These are phyloP conservation scores for Mycena venus DNA, from an alignment of 768 basidiomycete species.

Conservation along the genomic window DNA sequence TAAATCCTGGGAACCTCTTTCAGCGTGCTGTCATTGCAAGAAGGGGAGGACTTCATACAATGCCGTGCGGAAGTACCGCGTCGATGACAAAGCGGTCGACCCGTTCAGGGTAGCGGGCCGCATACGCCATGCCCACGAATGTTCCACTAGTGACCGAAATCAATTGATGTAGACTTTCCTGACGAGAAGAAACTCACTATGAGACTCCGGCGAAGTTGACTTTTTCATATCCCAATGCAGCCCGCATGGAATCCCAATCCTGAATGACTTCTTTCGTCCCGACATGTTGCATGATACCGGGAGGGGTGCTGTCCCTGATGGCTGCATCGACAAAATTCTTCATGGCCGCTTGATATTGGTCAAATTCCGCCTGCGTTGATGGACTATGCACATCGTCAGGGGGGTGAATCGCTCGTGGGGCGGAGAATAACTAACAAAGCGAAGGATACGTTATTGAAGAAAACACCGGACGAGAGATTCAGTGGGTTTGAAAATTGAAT, in stretches of 20 bases:
- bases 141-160: background rate
- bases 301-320: conserved; percentile 23
- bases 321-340: conserved; percentile 17
- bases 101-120: background rate
- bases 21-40: too few relatives aligned
- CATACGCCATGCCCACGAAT: background rate
- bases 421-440: background rate
- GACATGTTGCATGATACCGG: conserved; percentile 29
- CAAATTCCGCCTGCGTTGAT: conserved; percentile 21
- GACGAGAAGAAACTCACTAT: background rate
- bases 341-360: conserved; percentile 20
- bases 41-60: background rate
- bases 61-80: background rate
- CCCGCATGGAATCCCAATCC: conserved; percentile 32
- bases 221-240: conserved; percentile 28
- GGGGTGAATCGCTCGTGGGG: background rate
- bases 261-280: conserved; percentile 33
- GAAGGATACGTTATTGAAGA: background rate
- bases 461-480: background rate
- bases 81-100: background rate
- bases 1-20: too few relatives aligned
- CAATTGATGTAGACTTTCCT: background rate
- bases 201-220: background rate
- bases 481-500: conserved; percentile 4
- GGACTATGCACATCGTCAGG: background rate